A percentile compares a stretch with the other conserved stretches of the same genome.
Conservation (phyloP, 345 rosid species). For the Raphanus raphanistrum region DNA sequence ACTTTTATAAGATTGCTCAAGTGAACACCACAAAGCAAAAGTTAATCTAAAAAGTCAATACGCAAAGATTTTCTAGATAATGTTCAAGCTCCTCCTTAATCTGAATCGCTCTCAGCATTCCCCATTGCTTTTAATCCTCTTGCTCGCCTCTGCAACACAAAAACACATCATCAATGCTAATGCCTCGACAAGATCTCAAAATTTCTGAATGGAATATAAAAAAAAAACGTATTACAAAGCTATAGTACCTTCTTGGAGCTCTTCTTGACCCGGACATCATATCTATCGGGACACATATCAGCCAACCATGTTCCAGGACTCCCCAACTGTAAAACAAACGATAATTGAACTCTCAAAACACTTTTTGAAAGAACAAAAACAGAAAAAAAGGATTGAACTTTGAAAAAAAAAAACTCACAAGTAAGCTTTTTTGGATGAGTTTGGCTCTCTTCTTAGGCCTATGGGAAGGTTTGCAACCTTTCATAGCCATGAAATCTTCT, state of each 20-base stretch:
- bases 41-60: neutral
- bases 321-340: conserved; percentile 50
- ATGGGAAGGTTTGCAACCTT: conserved; percentile 90
- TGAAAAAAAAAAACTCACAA: conserved; percentile 45
- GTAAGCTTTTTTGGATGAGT: conserved; percentile 77
- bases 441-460: conserved; percentile 92
- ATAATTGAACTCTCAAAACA: too few relatives aligned
- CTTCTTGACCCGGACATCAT: conserved; percentile 89
- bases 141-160: conserved; percentile 47
- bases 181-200: neutral
- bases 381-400: neutral
- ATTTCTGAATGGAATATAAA: neutral
- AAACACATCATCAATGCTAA: conserved; percentile 1
- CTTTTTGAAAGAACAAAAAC: neutral
- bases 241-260: conserved; percentile 72
- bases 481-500: conserved; percentile 94
- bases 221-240: neutral
- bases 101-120: conserved; percentile 58
- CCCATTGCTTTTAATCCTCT: conserved; percentile 70
- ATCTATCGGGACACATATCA: conserved; percentile 81
- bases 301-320: conserved; percentile 94
- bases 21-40: neutral
- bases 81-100: neutral
- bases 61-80: neutral
- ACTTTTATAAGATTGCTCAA: neutral